Evolutionary conservation across 179 eudicot species (phyloP), one percentile per base, ranked within the genome.

Genomic region (Nepenthes alata): DNA sequence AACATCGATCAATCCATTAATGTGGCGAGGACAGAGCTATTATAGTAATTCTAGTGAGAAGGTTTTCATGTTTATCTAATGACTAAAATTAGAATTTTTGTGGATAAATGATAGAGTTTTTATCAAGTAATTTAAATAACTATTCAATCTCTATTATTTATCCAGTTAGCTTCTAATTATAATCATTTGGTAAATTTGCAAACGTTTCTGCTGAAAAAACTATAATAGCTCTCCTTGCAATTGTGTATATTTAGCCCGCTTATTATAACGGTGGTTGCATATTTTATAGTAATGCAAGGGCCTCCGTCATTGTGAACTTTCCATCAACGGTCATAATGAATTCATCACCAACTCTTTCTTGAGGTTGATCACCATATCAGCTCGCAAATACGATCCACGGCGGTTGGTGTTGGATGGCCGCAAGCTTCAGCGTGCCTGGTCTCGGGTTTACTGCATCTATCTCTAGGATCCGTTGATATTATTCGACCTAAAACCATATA

Each of bases 291-390:
- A 13, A 83, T 76, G 75, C 88, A 83, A 2, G 85, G 85, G 0
- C 88, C 88, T 25, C 62, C 70, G 2, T 80, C 76, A 25, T 80
- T 80, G 67, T 83, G 88, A 12, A 83, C 88, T 85, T 50, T 7
- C 88, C 88, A 47, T 83, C 88, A 11, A 83, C 76, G 38, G 88
- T 83, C 57, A 80, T 83, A 74, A 79, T 0, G 88, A 83, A 66
- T 81, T 78, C 64, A 83, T 57, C 61, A 83, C 53, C 6, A 83
- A 66, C 50, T 80, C 83, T 63, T 83, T 63, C 15, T 74, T 68
- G 0, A 83, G 77, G 35, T 73, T 72, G 54, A 83, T 78, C 0
- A 61, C 70, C 88, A 83, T 83, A 69, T 81, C 85, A 34, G 25
- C 70, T 41, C 0, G 68, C 48, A 63, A 83, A 83, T 52, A 78